Conservation (phyloP, 768 basidiomycete species). For the Pisolithus albus region DNA sequence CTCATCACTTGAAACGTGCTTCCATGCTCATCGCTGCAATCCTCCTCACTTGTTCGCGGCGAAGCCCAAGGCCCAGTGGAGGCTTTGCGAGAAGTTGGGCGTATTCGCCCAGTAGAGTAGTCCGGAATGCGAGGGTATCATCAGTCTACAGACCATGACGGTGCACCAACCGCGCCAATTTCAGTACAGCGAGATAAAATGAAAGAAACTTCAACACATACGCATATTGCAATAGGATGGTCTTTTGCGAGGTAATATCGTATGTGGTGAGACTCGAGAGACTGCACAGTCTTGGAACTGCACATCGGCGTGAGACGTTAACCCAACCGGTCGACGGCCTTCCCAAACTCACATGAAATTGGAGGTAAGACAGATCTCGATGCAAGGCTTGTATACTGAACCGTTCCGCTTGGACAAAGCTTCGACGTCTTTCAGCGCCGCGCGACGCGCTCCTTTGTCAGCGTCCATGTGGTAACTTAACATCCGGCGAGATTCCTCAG, state of each 20-base stretch:
- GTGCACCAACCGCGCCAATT: not conserved
- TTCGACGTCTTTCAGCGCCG: constrained; percentile 19
- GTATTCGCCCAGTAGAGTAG: constrained; percentile 69
- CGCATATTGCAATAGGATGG: constrained; percentile 74
- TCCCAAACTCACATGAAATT: constrained; percentile 55
- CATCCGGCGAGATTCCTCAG: not conserved
- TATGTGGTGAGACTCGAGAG: constrained; percentile 68
- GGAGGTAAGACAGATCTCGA: constrained; percentile 79
- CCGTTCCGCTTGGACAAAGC: constrained; percentile 6
- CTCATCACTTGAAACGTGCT: constrained; percentile 14
- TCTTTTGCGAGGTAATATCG: constrained; percentile 51
- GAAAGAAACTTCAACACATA: constrained; percentile 23
- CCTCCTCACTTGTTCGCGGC: constrained; percentile 45
- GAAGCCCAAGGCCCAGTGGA: constrained; percentile 68
- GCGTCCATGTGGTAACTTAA: constrained; percentile 5
- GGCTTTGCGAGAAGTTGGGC: constrained; percentile 66
- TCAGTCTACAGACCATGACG: constrained; percentile 53
- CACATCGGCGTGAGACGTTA: not conserved
- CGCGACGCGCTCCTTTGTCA: constrained; percentile 14
- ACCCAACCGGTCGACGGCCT: too few species aligned
- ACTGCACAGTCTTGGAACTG: constrained; percentile 64
- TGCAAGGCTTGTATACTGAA: constrained; percentile 42
- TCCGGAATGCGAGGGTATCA: constrained; percentile 73
- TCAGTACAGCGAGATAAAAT: constrained; percentile 17
- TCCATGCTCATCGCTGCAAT: constrained; percentile 61